phyloP scores from a whole-genome alignment of 257 asterid species.

The Fraxinus cuspidata region DNA sequence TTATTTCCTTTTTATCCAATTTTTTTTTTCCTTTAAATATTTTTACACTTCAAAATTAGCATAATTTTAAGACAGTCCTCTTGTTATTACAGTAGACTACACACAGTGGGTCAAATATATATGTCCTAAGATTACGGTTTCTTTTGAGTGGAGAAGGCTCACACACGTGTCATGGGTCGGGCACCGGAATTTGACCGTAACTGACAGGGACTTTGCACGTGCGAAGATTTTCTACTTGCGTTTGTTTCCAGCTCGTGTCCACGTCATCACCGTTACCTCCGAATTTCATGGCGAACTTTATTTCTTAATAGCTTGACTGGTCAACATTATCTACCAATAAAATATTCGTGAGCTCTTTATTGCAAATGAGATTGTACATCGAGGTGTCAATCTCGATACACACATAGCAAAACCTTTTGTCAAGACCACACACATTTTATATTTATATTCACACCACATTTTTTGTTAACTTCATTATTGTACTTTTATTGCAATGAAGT shows the following conservation, averaged over 20 bases:
- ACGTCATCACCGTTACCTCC: constrained; percentile 13
- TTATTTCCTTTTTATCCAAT: too few species aligned
- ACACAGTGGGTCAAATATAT: not conserved
- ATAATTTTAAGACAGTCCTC: not conserved
- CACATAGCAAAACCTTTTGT: too few species aligned
- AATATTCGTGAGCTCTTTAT: too few species aligned
- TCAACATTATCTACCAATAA: not conserved
- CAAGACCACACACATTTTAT: too few species aligned
- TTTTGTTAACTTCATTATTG: too few species aligned
- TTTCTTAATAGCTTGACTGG: not conserved
- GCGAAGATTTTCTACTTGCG: constrained; percentile 7
- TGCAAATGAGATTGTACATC: too few species aligned
- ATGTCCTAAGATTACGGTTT: not conserved
- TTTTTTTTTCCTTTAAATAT: too few species aligned
- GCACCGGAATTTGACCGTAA: constrained; percentile 41
- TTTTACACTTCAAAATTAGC: too few species aligned
- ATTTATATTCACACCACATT: too few species aligned
- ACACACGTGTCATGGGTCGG: constrained; percentile 26
- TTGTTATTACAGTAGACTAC: constrained; percentile 21
- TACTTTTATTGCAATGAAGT: too few species aligned
- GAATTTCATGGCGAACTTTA: constrained; percentile 27
- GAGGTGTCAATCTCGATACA: too few species aligned
- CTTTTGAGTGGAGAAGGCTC: not conserved
- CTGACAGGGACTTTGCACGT: constrained; percentile 33
- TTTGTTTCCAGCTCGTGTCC: not conserved